phyloP scores from a whole-genome alignment of 1,284 basidiomycete species.

The Trametes pubescens region DNA sequence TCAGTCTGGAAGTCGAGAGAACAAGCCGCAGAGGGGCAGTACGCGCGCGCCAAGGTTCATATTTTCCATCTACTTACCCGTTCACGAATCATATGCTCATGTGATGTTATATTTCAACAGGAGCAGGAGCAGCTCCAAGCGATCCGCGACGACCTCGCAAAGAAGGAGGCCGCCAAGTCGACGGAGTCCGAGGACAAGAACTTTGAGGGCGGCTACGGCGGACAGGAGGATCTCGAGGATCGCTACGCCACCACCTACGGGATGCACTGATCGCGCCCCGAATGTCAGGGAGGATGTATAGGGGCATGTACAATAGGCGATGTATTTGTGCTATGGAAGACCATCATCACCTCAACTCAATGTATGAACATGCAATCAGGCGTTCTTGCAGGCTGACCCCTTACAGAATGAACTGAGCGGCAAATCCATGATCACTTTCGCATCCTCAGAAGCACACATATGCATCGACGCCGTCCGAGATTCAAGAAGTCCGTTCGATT shows the following conservation, averaged over 20 bases:
- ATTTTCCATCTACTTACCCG: not conserved
- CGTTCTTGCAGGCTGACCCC: too few relatives aligned
- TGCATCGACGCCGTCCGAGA: not conserved
- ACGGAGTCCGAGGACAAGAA: constrained; percentile 34
- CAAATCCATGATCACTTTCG: too few relatives aligned
- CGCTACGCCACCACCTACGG: constrained; percentile 57
- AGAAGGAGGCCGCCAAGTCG: constrained; percentile 13
- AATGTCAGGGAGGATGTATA: too few relatives aligned
- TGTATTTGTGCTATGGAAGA: too few relatives aligned
- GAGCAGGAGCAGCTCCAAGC: constrained; percentile 45
- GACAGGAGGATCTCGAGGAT: constrained; percentile 58
- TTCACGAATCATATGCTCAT: not conserved
- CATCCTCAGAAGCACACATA: too few relatives aligned
- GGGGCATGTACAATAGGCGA: too few relatives aligned
- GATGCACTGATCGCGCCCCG: constrained; percentile 46
- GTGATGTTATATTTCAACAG: constrained; percentile 1
- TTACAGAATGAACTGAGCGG: too few relatives aligned
- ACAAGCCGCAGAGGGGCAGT: constrained; percentile 43
- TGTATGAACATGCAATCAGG: too few relatives aligned
- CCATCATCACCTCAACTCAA: too few relatives aligned
- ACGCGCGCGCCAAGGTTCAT: constrained; percentile 44
- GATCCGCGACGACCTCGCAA: constrained; percentile 37
- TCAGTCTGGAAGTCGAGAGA: constrained; percentile 43
- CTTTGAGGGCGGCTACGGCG: constrained; percentile 58
- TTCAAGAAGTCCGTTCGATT: not conserved